Conservation (phyloP, 2,329 filamentous ascomycete species). For the Arthroderma sp. region DNA sequence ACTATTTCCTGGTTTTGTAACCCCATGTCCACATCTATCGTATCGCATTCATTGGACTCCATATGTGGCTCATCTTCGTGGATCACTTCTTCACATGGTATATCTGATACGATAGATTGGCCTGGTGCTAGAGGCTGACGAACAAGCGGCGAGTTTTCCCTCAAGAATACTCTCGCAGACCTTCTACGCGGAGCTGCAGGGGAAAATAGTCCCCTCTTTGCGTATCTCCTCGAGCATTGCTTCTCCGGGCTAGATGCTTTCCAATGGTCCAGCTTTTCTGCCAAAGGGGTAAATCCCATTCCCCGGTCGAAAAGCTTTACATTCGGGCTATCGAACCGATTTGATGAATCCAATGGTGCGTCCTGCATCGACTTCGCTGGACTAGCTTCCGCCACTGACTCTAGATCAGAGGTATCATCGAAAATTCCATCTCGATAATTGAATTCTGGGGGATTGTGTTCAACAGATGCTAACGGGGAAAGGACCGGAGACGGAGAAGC, state of each 20-base stretch:
- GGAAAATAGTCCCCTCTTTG: conserved; percentile 24
- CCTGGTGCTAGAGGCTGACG: no score
- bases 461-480: conserved; percentile 11
- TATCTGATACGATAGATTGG: no score
- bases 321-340: no score
- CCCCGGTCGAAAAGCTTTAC: background rate
- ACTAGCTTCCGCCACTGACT: conserved; percentile 13
- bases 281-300: conserved; percentile 51
- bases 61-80: no score
- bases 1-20: no score
- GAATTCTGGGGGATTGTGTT: conserved; percentile 6
- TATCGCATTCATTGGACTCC: no score
- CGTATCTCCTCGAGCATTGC: conserved; percentile 16
- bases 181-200: background rate
- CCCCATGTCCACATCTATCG: no score
- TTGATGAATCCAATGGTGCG: background rate
- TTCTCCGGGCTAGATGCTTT: conserved; percentile 44
- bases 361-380: conserved; percentile 3
- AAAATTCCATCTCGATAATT: conserved; percentile 12
- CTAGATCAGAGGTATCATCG: conserved; percentile 18
- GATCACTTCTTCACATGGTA: no score
- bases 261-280: conserved; percentile 50
- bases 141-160: no score
- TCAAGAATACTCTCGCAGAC: no score
- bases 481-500: conserved; percentile 13